These are phyloP conservation scores for Coemansia sp. DNA, from an alignment of 192 early-diverging fungal species.

Conservation along the genomic window DNA sequence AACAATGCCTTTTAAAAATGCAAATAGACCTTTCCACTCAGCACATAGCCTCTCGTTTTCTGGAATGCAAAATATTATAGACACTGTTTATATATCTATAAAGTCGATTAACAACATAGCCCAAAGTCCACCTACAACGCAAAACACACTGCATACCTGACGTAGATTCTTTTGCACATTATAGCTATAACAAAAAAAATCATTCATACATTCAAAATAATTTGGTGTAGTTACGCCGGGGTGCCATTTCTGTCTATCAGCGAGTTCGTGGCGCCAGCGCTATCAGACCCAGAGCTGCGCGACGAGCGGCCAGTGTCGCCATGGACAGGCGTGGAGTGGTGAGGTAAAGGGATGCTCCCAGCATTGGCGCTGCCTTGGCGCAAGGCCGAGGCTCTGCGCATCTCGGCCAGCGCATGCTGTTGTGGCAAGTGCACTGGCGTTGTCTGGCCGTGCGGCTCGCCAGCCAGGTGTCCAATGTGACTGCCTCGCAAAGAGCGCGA, in stretches of 20 bases:
- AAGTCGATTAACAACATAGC: too few species aligned
- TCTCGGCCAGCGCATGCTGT: conserved; percentile 14
- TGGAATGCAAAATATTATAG: too few species aligned
- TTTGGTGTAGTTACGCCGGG: neutral
- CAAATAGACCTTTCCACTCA: too few species aligned
- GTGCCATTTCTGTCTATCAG: conserved; percentile 4
- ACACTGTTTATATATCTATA: too few species aligned
- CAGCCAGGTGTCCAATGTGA: conserved; percentile 5
- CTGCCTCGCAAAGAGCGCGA: conserved; percentile 31
- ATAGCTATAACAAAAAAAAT: neutral
- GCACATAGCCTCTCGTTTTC: too few species aligned
- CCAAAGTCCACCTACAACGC: neutral
- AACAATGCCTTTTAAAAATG: too few species aligned
- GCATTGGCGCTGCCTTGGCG: conserved; percentile 3
- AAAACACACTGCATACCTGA: too few species aligned
- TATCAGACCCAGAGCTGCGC: neutral
- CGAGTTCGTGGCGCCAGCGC: neutral
- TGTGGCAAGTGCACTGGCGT: conserved; percentile 10
- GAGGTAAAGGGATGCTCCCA: conserved; percentile 1
- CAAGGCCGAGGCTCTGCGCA: conserved; percentile 10
- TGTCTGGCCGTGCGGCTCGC: neutral
- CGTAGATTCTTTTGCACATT: too few species aligned
- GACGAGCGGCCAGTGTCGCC: neutral
- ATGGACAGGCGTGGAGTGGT: neutral
- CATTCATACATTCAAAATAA: too few species aligned